A percentile compares a stretch with the other conserved stretches of the same genome.
These are phyloP conservation scores for Testicularia cyperi DNA, from an alignment of 1,284 basidiomycete genomes.

Conservation along the genomic window DNA sequence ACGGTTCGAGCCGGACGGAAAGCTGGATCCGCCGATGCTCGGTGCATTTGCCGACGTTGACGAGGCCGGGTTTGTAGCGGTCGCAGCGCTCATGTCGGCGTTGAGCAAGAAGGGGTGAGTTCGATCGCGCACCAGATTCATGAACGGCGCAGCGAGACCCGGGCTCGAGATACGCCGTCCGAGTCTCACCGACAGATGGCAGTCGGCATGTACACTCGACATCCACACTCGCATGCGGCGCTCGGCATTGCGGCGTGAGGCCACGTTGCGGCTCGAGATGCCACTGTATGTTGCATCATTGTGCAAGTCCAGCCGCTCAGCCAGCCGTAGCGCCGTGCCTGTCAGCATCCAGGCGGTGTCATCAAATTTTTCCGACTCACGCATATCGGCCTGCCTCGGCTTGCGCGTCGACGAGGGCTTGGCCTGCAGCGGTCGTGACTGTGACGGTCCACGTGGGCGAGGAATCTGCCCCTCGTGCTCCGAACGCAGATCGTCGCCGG, in stretches of 20 bases:
- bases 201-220: constrained; percentile 43
- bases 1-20: constrained; percentile 25
- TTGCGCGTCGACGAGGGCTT: constrained; percentile 3
- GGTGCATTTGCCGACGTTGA: neutral
- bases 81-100: constrained; percentile 30
- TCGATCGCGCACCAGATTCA: constrained; percentile 38
- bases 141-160: constrained; percentile 36
- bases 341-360: constrained; percentile 45
- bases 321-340: constrained; percentile 36
- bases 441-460: neutral
- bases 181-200: constrained; percentile 40
- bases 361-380: constrained; percentile 42
- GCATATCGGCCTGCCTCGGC: constrained; percentile 26
- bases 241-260: constrained; percentile 32
- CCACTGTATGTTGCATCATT: constrained; percentile 37
- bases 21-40: constrained; percentile 15
- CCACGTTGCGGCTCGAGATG: constrained; percentile 28
- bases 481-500: constrained; percentile 15
- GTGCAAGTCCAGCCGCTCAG: constrained; percentile 42
- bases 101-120: constrained; percentile 35
- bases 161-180: constrained; percentile 42
- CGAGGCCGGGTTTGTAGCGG: too few relatives aligned
- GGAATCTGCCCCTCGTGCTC: constrained; percentile 28
- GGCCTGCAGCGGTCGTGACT: constrained; percentile 1
- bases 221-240: constrained; percentile 44